Evolutionary conservation across 441 rosid species (phyloP).

Genomic region (Manihot esculenta): DNA sequence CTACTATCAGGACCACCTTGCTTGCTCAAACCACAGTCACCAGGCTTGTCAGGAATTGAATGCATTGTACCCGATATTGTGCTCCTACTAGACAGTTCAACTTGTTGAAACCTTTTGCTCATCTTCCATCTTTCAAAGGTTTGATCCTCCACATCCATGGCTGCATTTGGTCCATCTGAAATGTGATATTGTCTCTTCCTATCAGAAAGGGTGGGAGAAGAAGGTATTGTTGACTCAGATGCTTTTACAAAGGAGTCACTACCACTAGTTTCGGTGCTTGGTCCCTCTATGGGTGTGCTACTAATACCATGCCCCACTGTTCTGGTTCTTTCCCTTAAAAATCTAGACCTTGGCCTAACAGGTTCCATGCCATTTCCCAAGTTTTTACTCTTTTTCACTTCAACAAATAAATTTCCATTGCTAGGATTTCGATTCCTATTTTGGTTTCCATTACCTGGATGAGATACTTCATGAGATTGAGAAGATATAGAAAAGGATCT

Average conservation of each 20-base stretch:
- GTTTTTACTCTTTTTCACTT: slow-evolving; percentile 31
- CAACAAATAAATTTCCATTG: slow-evolving; percentile 19
- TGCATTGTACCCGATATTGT: slow-evolving; percentile 36
- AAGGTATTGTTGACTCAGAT: slow-evolving; percentile 19
- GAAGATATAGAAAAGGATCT: slow-evolving; percentile 29
- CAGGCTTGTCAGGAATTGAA: slow-evolving; percentile 25
- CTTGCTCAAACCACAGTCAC: slow-evolving; percentile 10
- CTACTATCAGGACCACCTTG: slow-evolving; percentile 2
- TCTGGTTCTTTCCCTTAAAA: slow-evolving; percentile 26
- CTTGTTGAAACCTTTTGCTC: slow-evolving; percentile 31
- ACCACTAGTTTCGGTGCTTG: slow-evolving; percentile 23
- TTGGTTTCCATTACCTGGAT: slow-evolving; percentile 28
- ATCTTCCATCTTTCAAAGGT: slow-evolving; percentile 38
- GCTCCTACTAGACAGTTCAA: slow-evolving; percentile 22
- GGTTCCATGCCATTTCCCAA: slow-evolving; percentile 18
- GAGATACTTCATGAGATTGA: slow-evolving; percentile 23
- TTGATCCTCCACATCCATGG: slow-evolving; percentile 33
- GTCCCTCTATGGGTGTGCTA: slow-evolving; percentile 21
- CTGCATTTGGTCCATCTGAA: slow-evolving; percentile 21
- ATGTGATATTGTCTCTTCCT: slow-evolving; percentile 28
- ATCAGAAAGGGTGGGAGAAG: slow-evolving; percentile 30
- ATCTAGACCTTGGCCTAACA: slow-evolving; percentile 29
- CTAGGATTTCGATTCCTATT: slow-evolving; percentile 18
- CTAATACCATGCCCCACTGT: slow-evolving; percentile 25
- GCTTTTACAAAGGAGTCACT: slow-evolving; percentile 29